These are phyloP conservation scores for Annona squamosa DNA, from an alignment of 164 flowering plant genomes.

Conservation along the genomic window DNA sequence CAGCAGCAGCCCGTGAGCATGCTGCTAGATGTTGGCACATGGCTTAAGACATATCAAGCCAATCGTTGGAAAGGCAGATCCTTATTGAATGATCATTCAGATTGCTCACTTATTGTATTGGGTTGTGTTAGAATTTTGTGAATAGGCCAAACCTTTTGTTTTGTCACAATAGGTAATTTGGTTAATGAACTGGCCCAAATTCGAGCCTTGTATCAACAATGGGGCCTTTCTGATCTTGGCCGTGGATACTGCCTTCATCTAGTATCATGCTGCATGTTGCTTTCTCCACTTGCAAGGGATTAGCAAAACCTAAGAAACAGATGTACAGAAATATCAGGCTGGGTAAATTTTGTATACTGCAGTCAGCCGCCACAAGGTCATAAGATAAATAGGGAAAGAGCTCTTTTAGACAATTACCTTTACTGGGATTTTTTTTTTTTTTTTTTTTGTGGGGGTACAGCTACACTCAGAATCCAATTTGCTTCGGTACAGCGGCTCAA, in stretches of 20 bases:
- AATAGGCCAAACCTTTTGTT: not conserved
- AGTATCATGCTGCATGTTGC: not conserved
- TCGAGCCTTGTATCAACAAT: too few species aligned
- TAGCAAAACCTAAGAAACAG: not conserved
- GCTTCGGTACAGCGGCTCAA: not conserved
- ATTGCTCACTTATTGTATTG: not conserved
- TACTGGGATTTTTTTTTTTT: too few species aligned
- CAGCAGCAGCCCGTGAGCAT: not conserved
- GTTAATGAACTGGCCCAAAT: too few species aligned
- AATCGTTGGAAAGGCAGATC: not conserved
- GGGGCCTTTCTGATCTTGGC: not conserved
- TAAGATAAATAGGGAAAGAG: not conserved
- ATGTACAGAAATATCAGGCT: conserved; percentile 11
- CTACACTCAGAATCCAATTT: not conserved
- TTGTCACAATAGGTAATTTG: too few species aligned
- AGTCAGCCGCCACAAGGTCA: conserved; percentile 30
- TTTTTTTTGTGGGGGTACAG: not conserved
- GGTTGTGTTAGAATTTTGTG: not conserved
- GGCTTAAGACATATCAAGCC: not conserved
- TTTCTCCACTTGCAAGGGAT: not conserved
- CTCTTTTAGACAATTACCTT: not conserved
- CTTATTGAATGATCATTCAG: too few species aligned
- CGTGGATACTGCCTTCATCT: not conserved
- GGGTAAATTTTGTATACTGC: conserved; percentile 59
- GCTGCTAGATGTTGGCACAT: not conserved